Percentiles rank a stretch among this genome's conserved stretches.
Conservation (phyloP, 495 filamentous ascomycete genomes). For the Daldinia loculata region DNA sequence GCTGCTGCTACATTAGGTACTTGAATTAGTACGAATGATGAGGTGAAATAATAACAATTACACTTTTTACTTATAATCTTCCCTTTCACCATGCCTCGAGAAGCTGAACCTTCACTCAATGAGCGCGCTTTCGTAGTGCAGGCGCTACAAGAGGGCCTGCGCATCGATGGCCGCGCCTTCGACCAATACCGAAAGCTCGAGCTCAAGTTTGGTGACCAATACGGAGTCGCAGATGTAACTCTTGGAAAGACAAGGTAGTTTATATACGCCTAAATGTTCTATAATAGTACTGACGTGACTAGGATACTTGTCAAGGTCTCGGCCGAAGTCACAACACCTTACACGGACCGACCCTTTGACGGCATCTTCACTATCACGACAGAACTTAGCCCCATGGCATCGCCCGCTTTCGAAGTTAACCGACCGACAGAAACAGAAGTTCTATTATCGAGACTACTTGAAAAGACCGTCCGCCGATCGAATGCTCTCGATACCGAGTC, state of each 20-base stretch:
- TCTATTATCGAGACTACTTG: constrained; percentile 84
- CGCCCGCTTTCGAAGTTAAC: constrained; percentile 87
- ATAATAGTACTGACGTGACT: not conserved
- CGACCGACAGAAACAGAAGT: constrained; percentile 82
- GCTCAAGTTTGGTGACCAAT: constrained; percentile 86
- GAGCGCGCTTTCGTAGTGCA: constrained; percentile 80
- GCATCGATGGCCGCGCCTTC: constrained; percentile 81
- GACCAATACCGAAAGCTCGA: constrained; percentile 80
- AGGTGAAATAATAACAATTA: constrained; percentile 27
- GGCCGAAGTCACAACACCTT: constrained; percentile 84
- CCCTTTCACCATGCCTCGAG: constrained; percentile 76
- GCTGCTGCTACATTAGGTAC: constrained; percentile 11
- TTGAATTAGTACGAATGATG: constrained; percentile 14
- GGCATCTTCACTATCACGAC: constrained; percentile 91
- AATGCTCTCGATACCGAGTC: constrained; percentile 93
- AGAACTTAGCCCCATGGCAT: constrained; percentile 91
- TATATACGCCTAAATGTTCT: not conserved
- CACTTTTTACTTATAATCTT: constrained; percentile 15
- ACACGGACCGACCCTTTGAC: constrained; percentile 89
- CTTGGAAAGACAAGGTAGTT: constrained; percentile 87
- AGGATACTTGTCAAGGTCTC: constrained; percentile 87
- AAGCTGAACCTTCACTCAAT: constrained; percentile 81
- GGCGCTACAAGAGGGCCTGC: constrained; percentile 76
- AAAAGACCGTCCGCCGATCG: constrained; percentile 91
- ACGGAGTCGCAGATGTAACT: constrained; percentile 88